Percentiles rank a stretch among this genome's conserved stretches.
Evolutionary conservation across 495 filamentous ascomycete species (phyloP).

Genomic region (Haplographium delicatum): DNA sequence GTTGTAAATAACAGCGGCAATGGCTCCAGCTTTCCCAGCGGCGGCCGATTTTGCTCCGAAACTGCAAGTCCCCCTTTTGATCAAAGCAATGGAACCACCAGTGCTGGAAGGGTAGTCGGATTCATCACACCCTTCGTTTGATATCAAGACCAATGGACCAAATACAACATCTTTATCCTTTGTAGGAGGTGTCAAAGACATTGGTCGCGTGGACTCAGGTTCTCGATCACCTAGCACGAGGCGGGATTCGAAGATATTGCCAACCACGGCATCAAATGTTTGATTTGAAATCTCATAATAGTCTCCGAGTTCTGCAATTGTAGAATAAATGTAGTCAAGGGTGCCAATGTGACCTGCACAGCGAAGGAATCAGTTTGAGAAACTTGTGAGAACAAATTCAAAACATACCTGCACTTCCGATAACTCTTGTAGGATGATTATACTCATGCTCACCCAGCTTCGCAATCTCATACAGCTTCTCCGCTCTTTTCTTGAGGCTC

Average conservation of each 20-base stretch:
- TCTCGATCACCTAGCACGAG: constrained; percentile 49
- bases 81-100: constrained; percentile 48
- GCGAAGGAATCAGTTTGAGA: constrained; percentile 11
- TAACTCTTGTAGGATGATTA: constrained; percentile 58
- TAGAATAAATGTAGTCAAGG: constrained; percentile 53
- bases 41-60: constrained; percentile 55
- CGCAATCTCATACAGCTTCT: constrained; percentile 52
- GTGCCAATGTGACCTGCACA: constrained; percentile 51
- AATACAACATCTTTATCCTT: constrained; percentile 48
- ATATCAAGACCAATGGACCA: constrained; percentile 35
- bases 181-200: constrained; percentile 57
- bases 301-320: constrained; percentile 41
- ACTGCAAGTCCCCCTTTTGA: constrained; percentile 52
- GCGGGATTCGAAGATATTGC: constrained; percentile 51
- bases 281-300: constrained; percentile 57
- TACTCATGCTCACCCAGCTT: constrained; percentile 48
- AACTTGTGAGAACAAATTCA: neutral
- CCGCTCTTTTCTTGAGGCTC: constrained; percentile 47
- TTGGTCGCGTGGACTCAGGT: constrained; percentile 44
- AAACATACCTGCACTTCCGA: constrained; percentile 52
- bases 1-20: constrained; percentile 59
- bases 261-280: constrained; percentile 52
- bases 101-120: constrained; percentile 39
- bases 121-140: constrained; percentile 42
- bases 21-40: constrained; percentile 52